Evolutionary conservation across 345 rosid species (phyloP), one percentile per base, ranked within the genome.

Genomic region (Gossypium herbaceum): DNA sequence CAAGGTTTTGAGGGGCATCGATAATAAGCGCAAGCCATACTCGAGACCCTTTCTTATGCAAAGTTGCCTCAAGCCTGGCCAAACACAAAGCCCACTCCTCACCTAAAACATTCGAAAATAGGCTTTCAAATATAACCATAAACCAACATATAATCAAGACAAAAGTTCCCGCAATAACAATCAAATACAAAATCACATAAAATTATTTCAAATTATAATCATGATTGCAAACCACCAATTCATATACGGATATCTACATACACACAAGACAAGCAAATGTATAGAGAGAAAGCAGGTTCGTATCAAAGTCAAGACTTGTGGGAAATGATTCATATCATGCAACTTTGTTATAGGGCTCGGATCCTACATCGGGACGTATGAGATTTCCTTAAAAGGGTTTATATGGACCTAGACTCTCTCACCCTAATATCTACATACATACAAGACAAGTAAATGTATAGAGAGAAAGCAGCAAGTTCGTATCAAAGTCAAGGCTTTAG

Each of bases 1-100:
- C 87, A 96, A 81, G 54, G 97, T 93, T 82, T 93, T 93, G 72
- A 92, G 79, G 20, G 99, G 98, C 66, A 82, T 86, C 16, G 94
- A 91, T 72, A 93, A 43, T 71, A 93, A 72, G 73, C 86, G 86
- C 87, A 92, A 82, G 63, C 97, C 97, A 86, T 90, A 91, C 75
- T 91, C 72, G 34, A 96, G 81, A 80, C 97, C 94, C 81, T 92
- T 93, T 68, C 98, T 87, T 68, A 96, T 79, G 89, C 91, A 89
- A 79, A 96, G 85, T 60, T 93, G 94, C 79, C 97, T 89, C 81
- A 82, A 79, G 72, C 95, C 83, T 0, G 99, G 98, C 93, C 94
- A 86, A 76, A 88, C 79, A 9, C 97, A 87, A 52, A 89, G 79
- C 81, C 90, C 91, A 71, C 88, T 85, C 85, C 90, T 91, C 73